These are phyloP conservation scores for Colletotrichum tropicicola DNA, from an alignment of 2,329 filamentous ascomycete genomes.

Conservation along the genomic window DNA sequence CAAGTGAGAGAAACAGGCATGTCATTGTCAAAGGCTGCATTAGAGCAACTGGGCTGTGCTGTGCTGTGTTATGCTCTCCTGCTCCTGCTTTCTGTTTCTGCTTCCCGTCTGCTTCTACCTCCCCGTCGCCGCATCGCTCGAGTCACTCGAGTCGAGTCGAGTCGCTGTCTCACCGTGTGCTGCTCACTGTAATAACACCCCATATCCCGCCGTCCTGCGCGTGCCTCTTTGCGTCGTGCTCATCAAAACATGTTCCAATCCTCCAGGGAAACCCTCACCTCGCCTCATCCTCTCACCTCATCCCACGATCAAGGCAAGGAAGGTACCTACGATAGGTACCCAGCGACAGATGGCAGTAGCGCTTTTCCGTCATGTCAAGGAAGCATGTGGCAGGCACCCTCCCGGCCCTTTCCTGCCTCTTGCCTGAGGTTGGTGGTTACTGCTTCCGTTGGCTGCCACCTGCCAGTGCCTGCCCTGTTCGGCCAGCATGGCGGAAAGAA, in stretches of 20 bases:
- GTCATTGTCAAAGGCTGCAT: conserved; percentile 14
- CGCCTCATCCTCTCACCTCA: background rate
- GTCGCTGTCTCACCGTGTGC: conserved; percentile 12
- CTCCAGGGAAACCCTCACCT: conserved; percentile 8
- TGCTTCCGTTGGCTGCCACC: no score
- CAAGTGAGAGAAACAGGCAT: conserved; percentile 12
- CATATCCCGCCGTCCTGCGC: conserved; percentile 3
- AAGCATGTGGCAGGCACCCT: background rate
- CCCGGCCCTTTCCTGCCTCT: no score
- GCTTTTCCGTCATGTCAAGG: background rate
- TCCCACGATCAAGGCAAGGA: background rate
- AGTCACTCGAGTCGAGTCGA: background rate
- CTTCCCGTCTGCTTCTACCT: background rate
- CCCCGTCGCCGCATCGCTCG: conserved; percentile 10
- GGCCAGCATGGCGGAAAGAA: conserved; percentile 17
- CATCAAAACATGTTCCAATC: conserved; percentile 9
- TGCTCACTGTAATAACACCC: conserved; percentile 1
- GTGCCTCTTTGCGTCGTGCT: conserved; percentile 10
- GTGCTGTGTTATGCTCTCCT: conserved; percentile 1
- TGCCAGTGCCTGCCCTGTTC: background rate
- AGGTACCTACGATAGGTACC: no score
- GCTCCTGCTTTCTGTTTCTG: background rate
- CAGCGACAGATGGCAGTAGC: background rate
- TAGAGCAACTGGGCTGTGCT: conserved; percentile 13
- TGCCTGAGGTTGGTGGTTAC: no score